phyloP scores from a whole-genome alignment of 495 filamentous ascomycete species.

The Stereocaulon alpinum region DNA sequence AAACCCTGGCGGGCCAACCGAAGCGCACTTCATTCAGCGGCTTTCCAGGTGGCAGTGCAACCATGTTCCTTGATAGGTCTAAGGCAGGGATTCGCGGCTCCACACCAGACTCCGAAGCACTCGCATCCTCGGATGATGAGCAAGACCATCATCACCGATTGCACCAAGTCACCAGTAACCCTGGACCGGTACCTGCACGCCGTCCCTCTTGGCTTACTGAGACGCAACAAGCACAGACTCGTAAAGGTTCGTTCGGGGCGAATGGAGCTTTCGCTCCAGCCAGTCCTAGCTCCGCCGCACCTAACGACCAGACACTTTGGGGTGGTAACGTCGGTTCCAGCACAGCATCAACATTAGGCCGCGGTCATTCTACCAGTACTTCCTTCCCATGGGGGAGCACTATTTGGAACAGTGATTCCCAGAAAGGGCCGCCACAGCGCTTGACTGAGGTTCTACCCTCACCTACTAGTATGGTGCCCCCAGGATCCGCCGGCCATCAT shows the following conservation, averaged over 20 bases:
- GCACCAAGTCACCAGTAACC: constrained; percentile 28
- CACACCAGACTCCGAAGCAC: constrained; percentile 85
- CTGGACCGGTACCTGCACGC: constrained; percentile 34
- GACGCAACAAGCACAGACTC: constrained; percentile 33
- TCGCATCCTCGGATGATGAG: constrained; percentile 90
- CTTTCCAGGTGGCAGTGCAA: constrained; percentile 35
- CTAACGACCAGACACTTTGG: constrained; percentile 63
- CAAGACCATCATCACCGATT: constrained; percentile 39
- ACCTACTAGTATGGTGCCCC: constrained; percentile 55
- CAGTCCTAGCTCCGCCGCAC: constrained; percentile 62
- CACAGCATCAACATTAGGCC: constrained; percentile 44
- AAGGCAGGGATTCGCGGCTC: constrained; percentile 58
- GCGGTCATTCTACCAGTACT: constrained; percentile 44
- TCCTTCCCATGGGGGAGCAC: constrained; percentile 65
- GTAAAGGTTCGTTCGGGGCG: constrained; percentile 40
- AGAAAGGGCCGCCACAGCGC: constrained; percentile 64
- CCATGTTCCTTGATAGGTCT: constrained; percentile 60
- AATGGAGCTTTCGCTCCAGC: constrained; percentile 58
- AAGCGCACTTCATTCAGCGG: constrained; percentile 23
- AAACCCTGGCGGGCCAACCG: constrained; percentile 11
- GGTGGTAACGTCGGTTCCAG: constrained; percentile 36
- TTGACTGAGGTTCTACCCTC: constrained; percentile 68
- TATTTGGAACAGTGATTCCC: constrained; percentile 65
- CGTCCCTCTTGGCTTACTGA: constrained; percentile 49
- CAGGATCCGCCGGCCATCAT: constrained; percentile 32